Percentiles rank a stretch among this genome's conserved stretches.
These are phyloP conservation scores for Phytophthora tubulina DNA, from an alignment of 352 stramenopile genomes.

Conservation along the genomic window DNA sequence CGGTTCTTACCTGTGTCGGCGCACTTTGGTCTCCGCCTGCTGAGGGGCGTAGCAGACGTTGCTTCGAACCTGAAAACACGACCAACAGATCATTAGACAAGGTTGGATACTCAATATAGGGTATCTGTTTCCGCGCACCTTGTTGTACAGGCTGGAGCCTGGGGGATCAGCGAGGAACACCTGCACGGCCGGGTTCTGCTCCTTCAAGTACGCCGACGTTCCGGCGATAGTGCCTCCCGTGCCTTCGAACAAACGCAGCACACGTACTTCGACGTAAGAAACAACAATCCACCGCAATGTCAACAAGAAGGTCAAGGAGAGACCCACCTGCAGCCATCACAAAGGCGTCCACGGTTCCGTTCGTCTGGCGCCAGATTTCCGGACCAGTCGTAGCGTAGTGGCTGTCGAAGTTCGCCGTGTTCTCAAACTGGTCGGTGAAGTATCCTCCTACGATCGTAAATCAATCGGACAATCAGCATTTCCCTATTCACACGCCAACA, in stretches of 20 bases:
- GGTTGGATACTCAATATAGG: background rate
- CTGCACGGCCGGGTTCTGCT: conserved; percentile 84
- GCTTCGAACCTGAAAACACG: conserved; percentile 73
- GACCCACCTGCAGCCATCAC: conserved; percentile 95
- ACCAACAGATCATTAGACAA: conserved; percentile 8
- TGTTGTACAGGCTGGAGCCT: conserved; percentile 97
- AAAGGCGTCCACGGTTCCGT: conserved; percentile 95
- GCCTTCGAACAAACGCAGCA: conserved; percentile 43
- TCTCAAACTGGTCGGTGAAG: conserved; percentile 99
- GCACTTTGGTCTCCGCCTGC: conserved; percentile 93
- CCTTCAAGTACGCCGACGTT: conserved; percentile 94
- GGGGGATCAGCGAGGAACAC: conserved; percentile 97
- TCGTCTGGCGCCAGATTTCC: conserved; percentile 96
- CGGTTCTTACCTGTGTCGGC: conserved; percentile 81
- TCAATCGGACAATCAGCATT: background rate
- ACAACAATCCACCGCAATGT: background rate
- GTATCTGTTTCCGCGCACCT: conserved; percentile 49
- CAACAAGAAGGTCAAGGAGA: background rate
- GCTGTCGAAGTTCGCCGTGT: conserved; percentile 94
- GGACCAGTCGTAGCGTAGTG: conserved; percentile 96
- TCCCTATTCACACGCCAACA: background rate
- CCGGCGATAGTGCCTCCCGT: conserved; percentile 98
- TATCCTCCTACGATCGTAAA: conserved; percentile 71
- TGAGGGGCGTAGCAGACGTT: conserved; percentile 96
- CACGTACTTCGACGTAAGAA: background rate